Evolutionary conservation across 805 yeast genomes (phyloP), one percentile per base, ranked within the genome.

Genomic region (Suhomyces sp.): DNA sequence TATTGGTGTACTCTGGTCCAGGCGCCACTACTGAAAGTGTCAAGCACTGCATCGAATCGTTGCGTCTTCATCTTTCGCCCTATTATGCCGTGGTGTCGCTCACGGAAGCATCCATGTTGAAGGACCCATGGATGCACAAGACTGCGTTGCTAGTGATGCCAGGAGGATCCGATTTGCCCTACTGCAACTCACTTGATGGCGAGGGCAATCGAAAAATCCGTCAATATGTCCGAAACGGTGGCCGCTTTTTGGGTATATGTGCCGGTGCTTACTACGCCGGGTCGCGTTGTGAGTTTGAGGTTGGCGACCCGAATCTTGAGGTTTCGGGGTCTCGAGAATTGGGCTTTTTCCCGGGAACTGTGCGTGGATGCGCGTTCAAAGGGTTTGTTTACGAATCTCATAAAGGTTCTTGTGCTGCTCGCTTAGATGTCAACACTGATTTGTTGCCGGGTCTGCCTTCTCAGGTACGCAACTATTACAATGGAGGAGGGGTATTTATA

Each of bases 91-190:
- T 94, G 3, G 75, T 83, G 17, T 78, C 87, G 1, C 86, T 89
- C 0, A 82, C 83, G 29, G 83, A 87, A 15, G 66, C 71, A 13
- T 81, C 87, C 0, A 63, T 94, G 17, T 68, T 79, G 48, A 78
- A 82, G 21, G 97, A 94, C 61, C 97, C 99, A 0, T 94, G 99
- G 99, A 78, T 79, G 56, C 61, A 80, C 6, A 88, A 88, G 61
- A 88, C 97, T 0, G 74, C 96, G 0, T 72, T 89, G 56, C 64
- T 94, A 43, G 96, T 91, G 1, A 67, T 94, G 24, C 99, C 99
- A 0, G 99, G 99, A 3, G 99, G 99, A 6, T 97, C 98, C 0
- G 99, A 94, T 65, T 71, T 90, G 47, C 97, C 97, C 0, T 82
- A 86, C 58, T 89, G 96, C 56, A 74, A 77, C 48, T 81, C 79